Evolutionary conservation across 805 yeast genomes (phyloP).

Genomic region (Candida easanensis): DNA sequence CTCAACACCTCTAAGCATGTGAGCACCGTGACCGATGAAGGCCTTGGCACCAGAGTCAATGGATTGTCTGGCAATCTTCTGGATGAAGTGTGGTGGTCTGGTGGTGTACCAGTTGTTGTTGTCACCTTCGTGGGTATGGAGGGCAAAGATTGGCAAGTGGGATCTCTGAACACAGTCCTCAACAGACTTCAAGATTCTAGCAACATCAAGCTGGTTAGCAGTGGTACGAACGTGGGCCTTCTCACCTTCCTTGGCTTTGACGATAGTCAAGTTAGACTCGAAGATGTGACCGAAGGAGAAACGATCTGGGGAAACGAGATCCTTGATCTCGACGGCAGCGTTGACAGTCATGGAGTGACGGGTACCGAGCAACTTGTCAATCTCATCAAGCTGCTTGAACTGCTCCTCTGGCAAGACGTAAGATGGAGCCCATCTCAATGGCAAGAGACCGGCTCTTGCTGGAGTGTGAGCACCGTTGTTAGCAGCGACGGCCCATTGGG

Average conservation of each 20-base stretch:
- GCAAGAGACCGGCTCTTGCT: conserved; percentile 29
- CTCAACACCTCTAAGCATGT: conserved; percentile 31
- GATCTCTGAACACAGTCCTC: conserved; percentile 27
- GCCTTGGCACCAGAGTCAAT: conserved; percentile 30
- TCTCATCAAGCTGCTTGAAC: conserved; percentile 24
- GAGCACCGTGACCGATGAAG: conserved; percentile 30
- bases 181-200: conserved; percentile 22
- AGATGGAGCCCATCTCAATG: conserved; percentile 28
- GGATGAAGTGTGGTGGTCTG: conserved; percentile 27
- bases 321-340: conserved; percentile 28
- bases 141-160: conserved; percentile 26
- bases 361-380: conserved; percentile 30
- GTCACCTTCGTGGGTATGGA: conserved; percentile 31
- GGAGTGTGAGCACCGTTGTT: conserved; percentile 27
- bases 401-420: conserved; percentile 28
- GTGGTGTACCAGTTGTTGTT: conserved; percentile 33
- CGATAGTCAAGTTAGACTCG: conserved; percentile 28
- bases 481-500: conserved; percentile 28
- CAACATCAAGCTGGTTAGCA: conserved; percentile 24
- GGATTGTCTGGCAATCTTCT: conserved; percentile 25
- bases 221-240: conserved; percentile 26
- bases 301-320: conserved; percentile 23
- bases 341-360: conserved; percentile 29
- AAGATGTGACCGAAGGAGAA: conserved; percentile 29
- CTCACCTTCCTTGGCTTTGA: conserved; percentile 23